Percentiles rank a stretch among this genome's conserved stretches.
Conservation (phyloP, 2,329 filamentous ascomycete genomes). For the Nakataea oryzae region DNA sequence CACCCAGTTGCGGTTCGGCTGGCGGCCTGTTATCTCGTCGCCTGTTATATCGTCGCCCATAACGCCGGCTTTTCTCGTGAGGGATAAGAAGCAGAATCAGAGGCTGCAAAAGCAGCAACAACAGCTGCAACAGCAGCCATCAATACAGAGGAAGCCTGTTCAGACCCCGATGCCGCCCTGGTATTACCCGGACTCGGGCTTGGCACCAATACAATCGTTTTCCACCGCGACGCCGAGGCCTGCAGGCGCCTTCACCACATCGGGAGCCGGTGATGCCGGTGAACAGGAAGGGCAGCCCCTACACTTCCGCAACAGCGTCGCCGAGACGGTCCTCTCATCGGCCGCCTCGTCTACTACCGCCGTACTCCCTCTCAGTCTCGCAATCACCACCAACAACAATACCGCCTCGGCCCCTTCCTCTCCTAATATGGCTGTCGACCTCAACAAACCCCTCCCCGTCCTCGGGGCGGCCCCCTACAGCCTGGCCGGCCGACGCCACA, state of each 20-base stretch:
- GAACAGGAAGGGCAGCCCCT: not conserved
- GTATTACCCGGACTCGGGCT: not conserved
- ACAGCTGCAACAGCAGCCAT: not conserved
- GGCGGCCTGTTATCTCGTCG: not conserved
- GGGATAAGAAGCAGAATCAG: not conserved
- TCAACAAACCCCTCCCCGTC: conserved; percentile 20
- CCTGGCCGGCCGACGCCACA: no score
- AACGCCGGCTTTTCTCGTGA: not conserved
- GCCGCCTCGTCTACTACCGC: no score
- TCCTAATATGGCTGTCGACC: conserved; percentile 1
- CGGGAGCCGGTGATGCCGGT: not conserved
- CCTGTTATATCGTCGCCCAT: not conserved
- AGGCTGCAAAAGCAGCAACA: not conserved
- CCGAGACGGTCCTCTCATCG: no score
- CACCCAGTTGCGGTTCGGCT: not conserved
- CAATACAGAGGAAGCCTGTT: not conserved
- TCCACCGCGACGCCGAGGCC: not conserved
- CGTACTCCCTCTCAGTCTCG: no score
- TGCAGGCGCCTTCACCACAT: not conserved
- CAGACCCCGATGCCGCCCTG: not conserved
- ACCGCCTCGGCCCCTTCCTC: not conserved
- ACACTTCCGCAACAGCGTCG: no score
- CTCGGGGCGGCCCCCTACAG: conserved; percentile 5
- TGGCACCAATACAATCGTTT: not conserved
- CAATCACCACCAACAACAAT: no score